Evolutionary conservation across 1,284 basidiomycete species (phyloP).

Genomic region (Inonotus obliquus): DNA sequence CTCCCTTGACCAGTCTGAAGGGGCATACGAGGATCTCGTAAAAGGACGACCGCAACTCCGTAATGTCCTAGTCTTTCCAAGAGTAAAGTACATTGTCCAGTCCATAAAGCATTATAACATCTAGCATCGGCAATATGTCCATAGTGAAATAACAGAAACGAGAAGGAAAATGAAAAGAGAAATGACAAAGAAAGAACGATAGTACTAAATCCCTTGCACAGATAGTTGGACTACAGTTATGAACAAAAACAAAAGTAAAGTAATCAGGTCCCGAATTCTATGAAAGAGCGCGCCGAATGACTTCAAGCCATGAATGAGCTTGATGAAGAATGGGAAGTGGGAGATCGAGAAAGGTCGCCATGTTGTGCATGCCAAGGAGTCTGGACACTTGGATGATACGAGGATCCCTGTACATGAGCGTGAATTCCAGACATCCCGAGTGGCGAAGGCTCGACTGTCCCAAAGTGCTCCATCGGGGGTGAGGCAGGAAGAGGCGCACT

Average conservation of each 20-base stretch:
- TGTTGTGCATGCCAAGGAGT: conserved; percentile 1
- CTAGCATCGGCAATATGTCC: neutral
- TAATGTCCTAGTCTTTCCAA: conserved; percentile 25
- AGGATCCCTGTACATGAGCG: conserved; percentile 6
- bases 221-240: neutral
- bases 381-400: neutral
- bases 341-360: conserved; percentile 8
- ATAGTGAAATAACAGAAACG: neutral
- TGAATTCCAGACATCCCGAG: conserved; percentile 13
- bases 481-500: conserved; percentile 15
- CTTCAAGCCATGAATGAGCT: conserved; percentile 8
- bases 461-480: conserved; percentile 7
- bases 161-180: neutral
- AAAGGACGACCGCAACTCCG: conserved; percentile 23
- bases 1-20: conserved; percentile 21
- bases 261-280: neutral
- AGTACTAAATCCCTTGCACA: neutral
- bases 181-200: neutral
- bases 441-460: neutral
- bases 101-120: neutral
- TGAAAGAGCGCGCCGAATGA: neutral
- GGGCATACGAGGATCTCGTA: conserved; percentile 23
- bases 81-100: neutral
- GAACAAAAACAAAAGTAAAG: neutral
- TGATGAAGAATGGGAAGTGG: conserved; percentile 13